Evolutionary conservation across 345 rosid genomes (phyloP), one percentile per base, ranked within the genome.

Genomic region (Diplotaxis tenuifolia): DNA sequence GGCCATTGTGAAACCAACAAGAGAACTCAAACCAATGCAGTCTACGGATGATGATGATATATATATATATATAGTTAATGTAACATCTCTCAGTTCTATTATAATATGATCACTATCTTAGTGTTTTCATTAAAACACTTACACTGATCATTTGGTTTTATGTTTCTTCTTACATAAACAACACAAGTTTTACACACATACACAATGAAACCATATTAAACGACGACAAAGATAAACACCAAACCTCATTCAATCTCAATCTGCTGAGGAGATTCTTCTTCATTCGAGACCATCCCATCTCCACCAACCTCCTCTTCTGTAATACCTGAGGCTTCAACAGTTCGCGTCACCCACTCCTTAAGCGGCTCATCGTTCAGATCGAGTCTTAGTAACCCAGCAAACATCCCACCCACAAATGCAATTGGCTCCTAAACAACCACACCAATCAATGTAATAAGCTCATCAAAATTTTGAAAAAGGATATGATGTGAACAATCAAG

Each of bases 401-500:
- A 79, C 74, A 79, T 66, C 36, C 82, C 79, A 45, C 79, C 82
- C 50, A 79, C 18, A 66, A 79, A 79, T 32, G 82, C 77, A 54
- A 79, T 62, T 79, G 82, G 82, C 79, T 79, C 82, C 82, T 7
- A 7, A 29, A 62, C 38, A 75, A 61, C 36, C 47, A 38, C 71
- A 62, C 3, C 70, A 53, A 36, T 10, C 12, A 38, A 10, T 15
- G 12, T 14, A 3, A 5, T 1, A 45, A 45, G 19, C 57, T 9
- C 11, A 49, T 29, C 47, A 47, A 71, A 19, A 3, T 9, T 28
- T 31, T 8, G 45, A n/a, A n/a, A n/a, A 67, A 1, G 50, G 9
- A 0, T 20, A 31, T 12, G 25, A 29, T 52, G 29, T 31, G 19
- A 65, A 71, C 61, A 47, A 29, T 57, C 58, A 38, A 12, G 28